Percentiles rank a stretch among this genome's conserved stretches.
These are phyloP conservation scores for Macrolepiota albuminosa DNA, from an alignment of 768 basidiomycete genomes.

Conservation along the genomic window DNA sequence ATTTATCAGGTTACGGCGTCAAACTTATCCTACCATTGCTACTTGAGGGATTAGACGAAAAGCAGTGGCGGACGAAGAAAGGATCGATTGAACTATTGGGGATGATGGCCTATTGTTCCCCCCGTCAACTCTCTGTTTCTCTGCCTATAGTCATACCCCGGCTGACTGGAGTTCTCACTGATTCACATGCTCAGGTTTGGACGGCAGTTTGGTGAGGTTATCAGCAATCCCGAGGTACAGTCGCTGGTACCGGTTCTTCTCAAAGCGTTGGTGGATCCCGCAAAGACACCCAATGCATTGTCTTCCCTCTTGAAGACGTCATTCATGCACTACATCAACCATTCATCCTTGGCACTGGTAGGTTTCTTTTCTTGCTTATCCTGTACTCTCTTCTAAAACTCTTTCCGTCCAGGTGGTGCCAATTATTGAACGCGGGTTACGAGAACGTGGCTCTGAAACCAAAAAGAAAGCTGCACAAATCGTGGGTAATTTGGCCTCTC, in stretches of 20 bases:
- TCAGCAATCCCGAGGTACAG: slow-evolving; percentile 96
- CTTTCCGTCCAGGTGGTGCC: slow-evolving; percentile 70
- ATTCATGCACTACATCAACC: slow-evolving; percentile 97
- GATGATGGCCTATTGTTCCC: slow-evolving; percentile 99
- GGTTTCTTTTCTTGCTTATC: slow-evolving; percentile 20
- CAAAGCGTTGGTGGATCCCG: slow-evolving; percentile 93
- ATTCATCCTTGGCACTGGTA: slow-evolving; percentile 90
- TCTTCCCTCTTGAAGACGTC: slow-evolving; percentile 87
- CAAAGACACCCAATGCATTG: slow-evolving; percentile 82
- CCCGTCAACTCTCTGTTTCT: slow-evolving; percentile 89
- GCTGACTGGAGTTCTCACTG: slow-evolving; percentile 91
- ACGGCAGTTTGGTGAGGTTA: slow-evolving; percentile 93
- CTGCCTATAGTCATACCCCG: slow-evolving; percentile 95
- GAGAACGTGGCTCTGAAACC: slow-evolving; percentile 88
- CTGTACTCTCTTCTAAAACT: background rate
- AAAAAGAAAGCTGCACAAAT: slow-evolving; percentile 97
- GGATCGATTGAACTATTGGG: slow-evolving; percentile 96
- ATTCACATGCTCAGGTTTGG: slow-evolving; percentile 96
- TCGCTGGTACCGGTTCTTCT: slow-evolving; percentile 83
- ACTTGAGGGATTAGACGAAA: slow-evolving; percentile 89
- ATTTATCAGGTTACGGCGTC: slow-evolving; percentile 91
- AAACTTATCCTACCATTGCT: slow-evolving; percentile 91
- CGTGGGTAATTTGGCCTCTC: slow-evolving; percentile 91
- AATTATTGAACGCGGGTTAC: slow-evolving; percentile 88
- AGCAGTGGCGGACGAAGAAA: slow-evolving; percentile 97